phyloP scores from a whole-genome alignment of 345 rosid species.

The Hypericum androsaemum region DNA sequence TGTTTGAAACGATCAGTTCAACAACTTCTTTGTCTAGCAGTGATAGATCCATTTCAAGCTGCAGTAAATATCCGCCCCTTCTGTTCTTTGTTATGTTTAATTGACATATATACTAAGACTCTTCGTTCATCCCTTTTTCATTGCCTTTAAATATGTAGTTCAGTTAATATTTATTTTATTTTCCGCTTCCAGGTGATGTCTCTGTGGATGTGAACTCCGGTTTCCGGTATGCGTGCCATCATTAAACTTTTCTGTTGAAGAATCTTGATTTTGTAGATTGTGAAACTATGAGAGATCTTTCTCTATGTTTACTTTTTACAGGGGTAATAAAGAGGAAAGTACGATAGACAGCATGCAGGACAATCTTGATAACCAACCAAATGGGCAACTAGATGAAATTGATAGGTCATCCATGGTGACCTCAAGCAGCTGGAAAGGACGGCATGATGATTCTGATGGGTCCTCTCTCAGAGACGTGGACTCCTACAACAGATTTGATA shows the following conservation, averaged over 20 bases:
- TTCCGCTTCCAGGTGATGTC: slow-evolving; percentile 47
- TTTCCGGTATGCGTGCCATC: slow-evolving; percentile 33
- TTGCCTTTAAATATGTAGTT: too few species aligned
- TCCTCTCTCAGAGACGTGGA: slow-evolving; percentile 34
- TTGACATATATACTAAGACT: too few species aligned
- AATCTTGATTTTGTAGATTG: slow-evolving; percentile 2
- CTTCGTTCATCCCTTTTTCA: not conserved
- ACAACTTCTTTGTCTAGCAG: slow-evolving; percentile 46
- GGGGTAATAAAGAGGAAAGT: slow-evolving; percentile 49
- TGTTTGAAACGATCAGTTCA: slow-evolving; percentile 46
- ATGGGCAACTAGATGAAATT: slow-evolving; percentile 20
- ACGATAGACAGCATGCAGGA: slow-evolving; percentile 28
- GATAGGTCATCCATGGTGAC: slow-evolving; percentile 24
- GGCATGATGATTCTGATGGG: slow-evolving; percentile 10
- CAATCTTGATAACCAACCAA: slow-evolving; percentile 19
- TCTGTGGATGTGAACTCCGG: slow-evolving; percentile 54
- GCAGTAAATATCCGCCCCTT: slow-evolving; percentile 31
- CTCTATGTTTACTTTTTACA: slow-evolving; percentile 13
- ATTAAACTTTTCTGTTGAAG: slow-evolving; percentile 1
- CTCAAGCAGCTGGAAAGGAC: slow-evolving; percentile 19
- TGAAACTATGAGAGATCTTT: slow-evolving; percentile 3
- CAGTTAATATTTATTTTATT: slow-evolving; percentile 4
- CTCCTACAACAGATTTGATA: slow-evolving; percentile 15
- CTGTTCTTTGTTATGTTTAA: not conserved
- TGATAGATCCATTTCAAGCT: slow-evolving; percentile 58